Percentiles rank a stretch among this genome's conserved stretches.
Evolutionary conservation across 352 stramenopile genomes (phyloP).

Genomic region (Phytophthora chlamydospora): DNA sequence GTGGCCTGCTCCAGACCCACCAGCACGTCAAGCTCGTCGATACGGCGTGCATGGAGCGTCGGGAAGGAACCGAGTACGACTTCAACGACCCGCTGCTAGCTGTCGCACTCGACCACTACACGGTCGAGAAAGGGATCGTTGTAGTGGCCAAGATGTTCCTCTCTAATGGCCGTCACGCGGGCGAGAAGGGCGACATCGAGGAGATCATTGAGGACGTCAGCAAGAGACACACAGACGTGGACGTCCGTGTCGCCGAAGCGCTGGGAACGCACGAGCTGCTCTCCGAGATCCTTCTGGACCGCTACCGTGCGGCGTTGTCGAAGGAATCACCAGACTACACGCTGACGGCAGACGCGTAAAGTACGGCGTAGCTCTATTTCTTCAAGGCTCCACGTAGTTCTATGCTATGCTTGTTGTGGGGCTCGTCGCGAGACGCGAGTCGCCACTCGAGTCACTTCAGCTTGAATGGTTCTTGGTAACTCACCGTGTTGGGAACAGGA

Average conservation of each 20-base stretch:
- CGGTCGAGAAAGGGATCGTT: slow-evolving; percentile 62
- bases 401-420: slow-evolving; percentile 26
- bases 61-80: slow-evolving; percentile 69
- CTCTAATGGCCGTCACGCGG: slow-evolving; percentile 74
- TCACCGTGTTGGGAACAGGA: slow-evolving; percentile 59
- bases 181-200: slow-evolving; percentile 79
- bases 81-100: slow-evolving; percentile 85
- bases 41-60: slow-evolving; percentile 81
- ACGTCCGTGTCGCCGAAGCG: slow-evolving; percentile 68
- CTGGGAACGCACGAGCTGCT: slow-evolving; percentile 70
- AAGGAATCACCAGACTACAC: slow-evolving; percentile 35
- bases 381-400: not conserved
- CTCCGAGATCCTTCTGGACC: slow-evolving; percentile 68
- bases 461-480: slow-evolving; percentile 54
- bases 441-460: slow-evolving; percentile 63
- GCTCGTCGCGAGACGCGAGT: slow-evolving; percentile 40
- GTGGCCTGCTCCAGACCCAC: slow-evolving; percentile 37
- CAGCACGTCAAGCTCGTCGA: slow-evolving; percentile 52
- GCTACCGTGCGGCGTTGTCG: slow-evolving; percentile 49
- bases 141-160: slow-evolving; percentile 82
- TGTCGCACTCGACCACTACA: slow-evolving; percentile 68
- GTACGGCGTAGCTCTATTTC: slow-evolving; percentile 2
- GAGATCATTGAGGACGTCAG: slow-evolving; percentile 65
- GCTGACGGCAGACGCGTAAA: slow-evolving; percentile 23
- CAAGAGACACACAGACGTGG: slow-evolving; percentile 44